These are phyloP conservation scores for Immersiporthe knoxdaviesiana DNA, from an alignment of 2,329 filamentous ascomycete species.

Conservation along the genomic window DNA sequence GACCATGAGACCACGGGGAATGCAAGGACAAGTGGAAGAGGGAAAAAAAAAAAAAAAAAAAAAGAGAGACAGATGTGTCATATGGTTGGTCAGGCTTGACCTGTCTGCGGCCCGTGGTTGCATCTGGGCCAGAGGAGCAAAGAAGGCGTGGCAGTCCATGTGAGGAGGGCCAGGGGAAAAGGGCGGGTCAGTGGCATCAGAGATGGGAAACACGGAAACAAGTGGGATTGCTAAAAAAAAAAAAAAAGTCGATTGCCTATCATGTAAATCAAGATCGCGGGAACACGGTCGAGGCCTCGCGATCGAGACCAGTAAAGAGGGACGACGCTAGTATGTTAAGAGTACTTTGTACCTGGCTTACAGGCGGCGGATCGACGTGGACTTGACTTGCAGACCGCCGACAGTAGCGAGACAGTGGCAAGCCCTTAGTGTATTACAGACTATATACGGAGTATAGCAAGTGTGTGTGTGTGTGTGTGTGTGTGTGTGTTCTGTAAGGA, in stretches of 20 bases:
- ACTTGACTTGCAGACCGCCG: slow-evolving; percentile 3
- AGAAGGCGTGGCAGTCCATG: neutral
- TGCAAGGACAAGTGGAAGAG: neutral
- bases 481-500: too few relatives aligned
- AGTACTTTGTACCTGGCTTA: neutral
- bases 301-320: neutral
- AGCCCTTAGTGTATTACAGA: neutral
- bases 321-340: neutral
- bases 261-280: neutral
- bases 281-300: neutral
- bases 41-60: too few relatives aligned
- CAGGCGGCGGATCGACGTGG: too few relatives aligned
- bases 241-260: too few relatives aligned
- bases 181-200: neutral
- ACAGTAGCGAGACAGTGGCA: neutral
- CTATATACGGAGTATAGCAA: too few relatives aligned
- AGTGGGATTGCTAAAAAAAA: neutral
- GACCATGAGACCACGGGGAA: neutral
- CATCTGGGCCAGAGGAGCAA: neutral
- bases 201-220: neutral
- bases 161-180: neutral
- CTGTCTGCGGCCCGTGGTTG: neutral
- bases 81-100: neutral
- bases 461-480: too few relatives aligned
- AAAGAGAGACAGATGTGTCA: too few relatives aligned